These are phyloP conservation scores for Lecanosticta acicola DNA, from an alignment of 2,329 filamentous ascomycete genomes.

Conservation along the genomic window DNA sequence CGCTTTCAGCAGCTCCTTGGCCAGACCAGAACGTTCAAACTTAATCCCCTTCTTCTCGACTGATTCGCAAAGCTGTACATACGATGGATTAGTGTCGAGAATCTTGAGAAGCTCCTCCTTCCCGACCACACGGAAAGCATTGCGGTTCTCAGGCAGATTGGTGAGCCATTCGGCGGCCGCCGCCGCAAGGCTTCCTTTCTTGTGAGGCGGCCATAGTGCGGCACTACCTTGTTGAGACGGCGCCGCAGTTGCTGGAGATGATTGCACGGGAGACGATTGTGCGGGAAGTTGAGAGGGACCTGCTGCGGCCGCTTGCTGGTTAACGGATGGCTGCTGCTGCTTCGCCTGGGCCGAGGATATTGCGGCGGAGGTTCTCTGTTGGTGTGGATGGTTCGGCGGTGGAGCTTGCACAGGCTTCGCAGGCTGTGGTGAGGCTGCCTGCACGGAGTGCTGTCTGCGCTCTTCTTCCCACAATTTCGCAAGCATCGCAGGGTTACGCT, in stretches of 20 bases:
- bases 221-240: conserved; percentile 3
- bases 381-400: conserved; percentile 2
- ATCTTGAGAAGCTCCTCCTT: conserved; percentile 41
- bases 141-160: conserved; percentile 41
- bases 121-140: conserved; percentile 35
- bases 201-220: conserved; percentile 46
- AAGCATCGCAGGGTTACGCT: conserved; percentile 50
- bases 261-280: conserved; percentile 2
- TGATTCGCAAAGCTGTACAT: conserved; percentile 50
- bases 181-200: conserved; percentile 47
- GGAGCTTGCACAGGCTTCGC: conserved; percentile 9
- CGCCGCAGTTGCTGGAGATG: not conserved
- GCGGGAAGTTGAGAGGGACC: conserved; percentile 1
- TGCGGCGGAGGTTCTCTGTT: not conserved
- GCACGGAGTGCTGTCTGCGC: conserved; percentile 34
- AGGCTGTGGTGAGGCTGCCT: conserved; percentile 9
- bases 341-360: not conserved
- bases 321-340: not conserved
- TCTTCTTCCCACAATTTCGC: conserved; percentile 53
- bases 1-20: conserved; percentile 45
- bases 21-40: conserved; percentile 50
- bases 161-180: conserved; percentile 47
- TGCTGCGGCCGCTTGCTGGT: not conserved
- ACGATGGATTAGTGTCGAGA: conserved; percentile 51
- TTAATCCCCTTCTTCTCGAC: conserved; percentile 47